Evolutionary conservation across 2,329 filamentous ascomycete species (phyloP).

Genomic region (Talaromyces islandicus): DNA sequence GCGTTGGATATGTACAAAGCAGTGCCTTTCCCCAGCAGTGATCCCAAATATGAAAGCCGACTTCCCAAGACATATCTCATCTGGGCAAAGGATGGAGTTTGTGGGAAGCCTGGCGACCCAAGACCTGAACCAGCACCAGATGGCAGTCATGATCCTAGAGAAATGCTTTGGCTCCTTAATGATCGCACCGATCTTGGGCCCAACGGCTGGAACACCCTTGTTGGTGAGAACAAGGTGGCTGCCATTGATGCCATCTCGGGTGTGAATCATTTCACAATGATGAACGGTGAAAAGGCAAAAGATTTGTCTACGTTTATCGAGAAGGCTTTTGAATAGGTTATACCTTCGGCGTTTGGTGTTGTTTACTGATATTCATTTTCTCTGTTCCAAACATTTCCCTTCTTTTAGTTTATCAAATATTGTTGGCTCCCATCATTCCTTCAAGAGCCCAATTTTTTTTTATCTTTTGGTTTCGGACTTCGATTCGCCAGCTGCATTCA

Average conservation of each 20-base stretch:
- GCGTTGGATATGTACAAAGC: conserved; percentile 41
- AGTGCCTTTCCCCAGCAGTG: conserved; percentile 23
- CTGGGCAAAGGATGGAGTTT: conserved; percentile 46
- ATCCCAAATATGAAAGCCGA: conserved; percentile 23
- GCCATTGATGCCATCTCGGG: conserved; percentile 26
- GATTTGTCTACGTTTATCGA: conserved; percentile 11
- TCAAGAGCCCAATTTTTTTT: not conserved
- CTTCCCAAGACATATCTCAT: conserved; percentile 40
- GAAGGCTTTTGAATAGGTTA: conserved; percentile 6
- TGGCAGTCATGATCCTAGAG: conserved; percentile 37
- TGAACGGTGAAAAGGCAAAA: conserved; percentile 11
- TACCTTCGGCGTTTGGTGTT: not conserved
- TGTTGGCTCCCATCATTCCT: not conserved
- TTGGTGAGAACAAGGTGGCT: conserved; percentile 32
- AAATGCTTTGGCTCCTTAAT: conserved; percentile 46
- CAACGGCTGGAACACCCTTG: conserved; percentile 43
- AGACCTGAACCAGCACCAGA: conserved; percentile 34
- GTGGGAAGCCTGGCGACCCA: conserved; percentile 35
- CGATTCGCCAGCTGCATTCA: not conserved
- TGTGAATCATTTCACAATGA: conserved; percentile 30
- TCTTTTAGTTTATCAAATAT: not conserved
- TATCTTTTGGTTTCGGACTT: not conserved
- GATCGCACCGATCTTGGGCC: conserved; percentile 43
- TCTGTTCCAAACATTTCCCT: not conserved
- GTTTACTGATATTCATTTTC: not conserved